Percentiles rank a stretch among this genome's conserved stretches.
Evolutionary conservation across 768 basidiomycete genomes (phyloP).

Genomic region (Tulasnella sp.): DNA sequence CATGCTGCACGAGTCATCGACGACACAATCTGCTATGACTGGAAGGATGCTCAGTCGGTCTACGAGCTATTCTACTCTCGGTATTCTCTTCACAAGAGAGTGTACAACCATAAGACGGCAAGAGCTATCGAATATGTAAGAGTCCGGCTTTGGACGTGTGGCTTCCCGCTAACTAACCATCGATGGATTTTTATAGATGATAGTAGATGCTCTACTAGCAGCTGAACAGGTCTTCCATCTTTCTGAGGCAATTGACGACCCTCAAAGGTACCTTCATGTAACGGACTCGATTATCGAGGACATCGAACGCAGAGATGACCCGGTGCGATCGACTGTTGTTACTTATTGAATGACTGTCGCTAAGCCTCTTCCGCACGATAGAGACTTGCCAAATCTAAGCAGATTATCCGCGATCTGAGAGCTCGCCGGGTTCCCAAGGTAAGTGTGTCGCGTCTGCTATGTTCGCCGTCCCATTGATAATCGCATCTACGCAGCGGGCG

Average conservation of each 20-base stretch:
- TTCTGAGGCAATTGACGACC: constrained; percentile 52
- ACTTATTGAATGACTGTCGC: background rate
- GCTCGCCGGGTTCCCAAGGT: constrained; percentile 62
- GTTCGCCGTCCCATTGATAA: background rate
- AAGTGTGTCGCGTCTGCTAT: background rate
- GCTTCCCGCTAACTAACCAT: background rate
- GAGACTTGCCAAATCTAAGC: constrained; percentile 57
- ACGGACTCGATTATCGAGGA: constrained; percentile 62
- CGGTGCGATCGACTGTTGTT: constrained; percentile 41
- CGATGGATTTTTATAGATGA: constrained; percentile 50
- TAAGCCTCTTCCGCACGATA: constrained; percentile 34
- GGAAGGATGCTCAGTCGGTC: constrained; percentile 74
- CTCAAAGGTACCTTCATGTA: constrained; percentile 57
- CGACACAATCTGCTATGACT: constrained; percentile 71
- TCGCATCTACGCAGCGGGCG: constrained; percentile 37
- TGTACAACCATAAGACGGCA: constrained; percentile 81
- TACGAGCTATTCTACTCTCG: constrained; percentile 70
- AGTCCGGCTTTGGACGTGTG: background rate
- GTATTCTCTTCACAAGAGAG: constrained; percentile 73
- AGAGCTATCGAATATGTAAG: constrained; percentile 57
- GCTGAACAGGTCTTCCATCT: constrained; percentile 66
- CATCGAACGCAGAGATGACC: constrained; percentile 54
- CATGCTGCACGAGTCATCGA: constrained; percentile 70
- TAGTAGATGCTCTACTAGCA: constrained; percentile 65
- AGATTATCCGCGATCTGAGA: constrained; percentile 58